These are phyloP conservation scores for Penicillium salamii DNA, from an alignment of 495 filamentous ascomycete genomes.

Conservation along the genomic window DNA sequence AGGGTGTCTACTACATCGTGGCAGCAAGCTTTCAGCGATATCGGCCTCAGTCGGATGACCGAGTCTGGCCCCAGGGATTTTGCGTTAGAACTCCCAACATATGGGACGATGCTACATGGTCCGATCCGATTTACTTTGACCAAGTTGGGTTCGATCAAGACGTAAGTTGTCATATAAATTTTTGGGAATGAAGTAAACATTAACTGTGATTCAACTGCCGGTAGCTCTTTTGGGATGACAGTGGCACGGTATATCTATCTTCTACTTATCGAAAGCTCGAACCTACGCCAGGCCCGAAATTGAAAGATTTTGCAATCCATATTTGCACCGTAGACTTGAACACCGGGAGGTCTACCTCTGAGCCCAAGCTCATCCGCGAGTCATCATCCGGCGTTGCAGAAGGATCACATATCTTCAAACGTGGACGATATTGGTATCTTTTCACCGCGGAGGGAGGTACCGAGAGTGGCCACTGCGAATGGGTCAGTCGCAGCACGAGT, in stretches of 20 bases:
- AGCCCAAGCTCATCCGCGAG: conserved; percentile 49
- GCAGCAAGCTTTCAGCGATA: conserved; percentile 41
- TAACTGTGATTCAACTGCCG: too few species aligned
- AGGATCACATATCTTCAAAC: conserved; percentile 64
- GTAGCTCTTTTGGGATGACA: conserved; percentile 42
- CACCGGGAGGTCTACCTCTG: conserved; percentile 32
- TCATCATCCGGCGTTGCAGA: conserved; percentile 55
- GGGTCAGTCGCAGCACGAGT: conserved; percentile 34
- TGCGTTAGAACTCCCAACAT: conserved; percentile 47
- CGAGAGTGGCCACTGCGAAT: conserved; percentile 51
- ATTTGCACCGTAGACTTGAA: conserved; percentile 37
- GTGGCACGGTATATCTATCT: conserved; percentile 38
- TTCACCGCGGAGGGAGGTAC: conserved; percentile 68
- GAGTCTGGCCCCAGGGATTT: conserved; percentile 46
- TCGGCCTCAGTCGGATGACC: conserved; percentile 40
- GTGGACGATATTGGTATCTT: conserved; percentile 65
- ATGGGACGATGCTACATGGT: conserved; percentile 46
- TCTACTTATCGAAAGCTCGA: conserved; percentile 33
- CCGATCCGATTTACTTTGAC: conserved; percentile 49
- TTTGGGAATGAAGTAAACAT: too few species aligned
- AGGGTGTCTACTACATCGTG: conserved; percentile 39
- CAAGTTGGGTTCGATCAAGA: conserved; percentile 47
- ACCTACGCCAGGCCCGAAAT: conserved; percentile 19
- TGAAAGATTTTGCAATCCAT: conserved; percentile 42
- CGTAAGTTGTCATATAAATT: conserved; percentile 21